A percentile compares a stretch with the other conserved stretches of the same genome.
phyloP scores from a whole-genome alignment of 345 rosid genomes.

The Hibiscus syriacus region DNA sequence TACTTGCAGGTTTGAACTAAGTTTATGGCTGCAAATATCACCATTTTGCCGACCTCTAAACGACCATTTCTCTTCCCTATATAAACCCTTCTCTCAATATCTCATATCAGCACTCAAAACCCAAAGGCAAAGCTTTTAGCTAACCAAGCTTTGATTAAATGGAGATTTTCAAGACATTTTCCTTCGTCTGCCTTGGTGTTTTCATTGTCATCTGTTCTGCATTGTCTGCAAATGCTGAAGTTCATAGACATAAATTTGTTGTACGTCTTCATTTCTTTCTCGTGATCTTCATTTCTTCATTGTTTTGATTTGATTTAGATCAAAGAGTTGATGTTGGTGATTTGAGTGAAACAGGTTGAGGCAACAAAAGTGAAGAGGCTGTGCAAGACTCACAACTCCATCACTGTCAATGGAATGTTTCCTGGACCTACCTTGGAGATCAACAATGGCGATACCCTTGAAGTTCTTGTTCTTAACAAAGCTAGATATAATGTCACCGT shows the following conservation, averaged over 20 bases:
- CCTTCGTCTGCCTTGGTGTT: constrained; percentile 24
- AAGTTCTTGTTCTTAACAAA: constrained; percentile 54
- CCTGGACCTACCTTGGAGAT: constrained; percentile 88
- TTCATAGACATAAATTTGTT: constrained; percentile 59
- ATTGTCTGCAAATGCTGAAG: constrained; percentile 36
- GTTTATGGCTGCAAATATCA: too few relatives aligned
- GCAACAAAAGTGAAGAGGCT: constrained; percentile 88
- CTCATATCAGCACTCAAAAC: too few relatives aligned
- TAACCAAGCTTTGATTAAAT: not conserved
- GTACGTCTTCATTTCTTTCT: not conserved
- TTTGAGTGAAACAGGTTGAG: constrained; percentile 42
- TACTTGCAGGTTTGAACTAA: too few relatives aligned
- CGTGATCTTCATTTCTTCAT: too few relatives aligned
- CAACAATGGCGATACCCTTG: constrained; percentile 64
- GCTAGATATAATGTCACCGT: constrained; percentile 71
- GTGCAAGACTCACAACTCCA: constrained; percentile 65
- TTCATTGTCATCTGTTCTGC: constrained; percentile 33
- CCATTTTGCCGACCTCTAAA: too few relatives aligned
- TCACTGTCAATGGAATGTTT: constrained; percentile 84
- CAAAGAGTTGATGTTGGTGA: not conserved
- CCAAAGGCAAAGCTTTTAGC: not conserved
- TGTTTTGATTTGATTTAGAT: not conserved
- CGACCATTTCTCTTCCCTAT: too few relatives aligned
- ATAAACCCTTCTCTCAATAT: too few relatives aligned
- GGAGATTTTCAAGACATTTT: constrained; percentile 10